phyloP scores from a whole-genome alignment of 1,139 yeast species.

The Blastobotrys elegans region DNA sequence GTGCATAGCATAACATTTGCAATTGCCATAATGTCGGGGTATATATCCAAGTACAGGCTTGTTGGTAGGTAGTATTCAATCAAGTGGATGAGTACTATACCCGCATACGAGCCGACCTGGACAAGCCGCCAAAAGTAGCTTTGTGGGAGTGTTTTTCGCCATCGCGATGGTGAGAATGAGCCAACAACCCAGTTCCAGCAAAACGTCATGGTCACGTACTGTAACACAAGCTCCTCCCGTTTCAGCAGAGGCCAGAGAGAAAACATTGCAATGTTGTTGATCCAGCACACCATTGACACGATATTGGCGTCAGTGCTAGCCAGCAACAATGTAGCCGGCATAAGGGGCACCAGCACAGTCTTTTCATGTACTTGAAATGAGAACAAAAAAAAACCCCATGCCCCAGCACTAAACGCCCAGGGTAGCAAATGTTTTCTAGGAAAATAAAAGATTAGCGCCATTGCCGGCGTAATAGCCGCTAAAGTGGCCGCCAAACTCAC shows the following conservation, averaged over 20 bases:
- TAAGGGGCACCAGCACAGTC: conserved; percentile 76
- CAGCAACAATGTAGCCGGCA: conserved; percentile 72
- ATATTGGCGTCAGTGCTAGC: conserved; percentile 51
- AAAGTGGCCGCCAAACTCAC: conserved; percentile 63
- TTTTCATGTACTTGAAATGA: conserved; percentile 97
- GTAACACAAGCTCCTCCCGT: conserved; percentile 68
- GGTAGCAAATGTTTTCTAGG: conserved; percentile 50
- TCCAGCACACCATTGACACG: conserved; percentile 77
- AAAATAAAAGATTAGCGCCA: conserved; percentile 47
- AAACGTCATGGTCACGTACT: conserved; percentile 56
- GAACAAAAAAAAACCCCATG: conserved; percentile 84
- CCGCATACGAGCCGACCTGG: conserved; percentile 55
- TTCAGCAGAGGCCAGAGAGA: conserved; percentile 84
- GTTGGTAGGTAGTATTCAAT: conserved; percentile 42
- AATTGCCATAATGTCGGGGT: conserved; percentile 85
- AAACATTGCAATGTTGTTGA: conserved; percentile 76
- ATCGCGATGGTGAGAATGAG: conserved; percentile 18
- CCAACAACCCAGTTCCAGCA: conserved; percentile 80
- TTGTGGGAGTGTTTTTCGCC: conserved; percentile 38
- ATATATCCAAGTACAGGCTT: conserved; percentile 32
- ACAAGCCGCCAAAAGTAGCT: conserved; percentile 51
- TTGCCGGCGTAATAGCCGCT: conserved; percentile 62
- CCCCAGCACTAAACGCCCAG: conserved; percentile 76
- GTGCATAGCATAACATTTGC: conserved; percentile 70
- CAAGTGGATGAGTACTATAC: conserved; percentile 48